Conservation (phyloP, 441 rosid species). For the Syzygium syzygioides region DNA sequence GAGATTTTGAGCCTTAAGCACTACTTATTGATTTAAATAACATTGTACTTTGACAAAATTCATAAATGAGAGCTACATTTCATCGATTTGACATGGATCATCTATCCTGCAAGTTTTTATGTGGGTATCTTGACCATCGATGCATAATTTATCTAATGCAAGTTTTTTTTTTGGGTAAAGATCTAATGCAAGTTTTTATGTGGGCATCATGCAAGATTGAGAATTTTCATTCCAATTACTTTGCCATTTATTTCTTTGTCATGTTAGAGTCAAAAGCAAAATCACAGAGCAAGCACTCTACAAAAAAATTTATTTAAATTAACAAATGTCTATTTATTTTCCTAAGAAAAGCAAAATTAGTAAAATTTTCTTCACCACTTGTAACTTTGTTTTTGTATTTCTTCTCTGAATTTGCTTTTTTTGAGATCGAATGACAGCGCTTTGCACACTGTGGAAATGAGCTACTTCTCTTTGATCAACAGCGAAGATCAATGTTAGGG, state of each 20-base stretch:
- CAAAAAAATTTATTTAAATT: neutral
- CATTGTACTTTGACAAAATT: neutral
- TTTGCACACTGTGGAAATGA: neutral
- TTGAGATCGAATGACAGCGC: accelerated
- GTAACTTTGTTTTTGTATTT: neutral
- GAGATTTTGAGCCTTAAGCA: too few relatives aligned
- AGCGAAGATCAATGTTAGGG: accelerated
- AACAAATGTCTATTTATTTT: neutral
- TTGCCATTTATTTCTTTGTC: neutral
- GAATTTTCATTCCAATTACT: neutral
- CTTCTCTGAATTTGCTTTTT: neutral
- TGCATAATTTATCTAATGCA: neutral
- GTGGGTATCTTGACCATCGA: neutral
- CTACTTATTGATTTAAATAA: neutral
- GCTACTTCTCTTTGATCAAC: neutral
- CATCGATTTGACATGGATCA: neutral
- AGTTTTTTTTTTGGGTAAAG: too few relatives aligned
- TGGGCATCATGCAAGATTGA: neutral
- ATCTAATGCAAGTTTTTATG: neutral
- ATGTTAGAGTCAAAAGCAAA: neutral
- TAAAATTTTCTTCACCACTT: accelerated
- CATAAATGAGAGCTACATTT: neutral
- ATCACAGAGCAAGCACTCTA: neutral
- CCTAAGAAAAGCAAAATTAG: neutral
- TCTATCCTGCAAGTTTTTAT: neutral